phyloP scores from a whole-genome alignment of 192 early-diverging fungal genomes.

The Gonapodya prolifera region DNA sequence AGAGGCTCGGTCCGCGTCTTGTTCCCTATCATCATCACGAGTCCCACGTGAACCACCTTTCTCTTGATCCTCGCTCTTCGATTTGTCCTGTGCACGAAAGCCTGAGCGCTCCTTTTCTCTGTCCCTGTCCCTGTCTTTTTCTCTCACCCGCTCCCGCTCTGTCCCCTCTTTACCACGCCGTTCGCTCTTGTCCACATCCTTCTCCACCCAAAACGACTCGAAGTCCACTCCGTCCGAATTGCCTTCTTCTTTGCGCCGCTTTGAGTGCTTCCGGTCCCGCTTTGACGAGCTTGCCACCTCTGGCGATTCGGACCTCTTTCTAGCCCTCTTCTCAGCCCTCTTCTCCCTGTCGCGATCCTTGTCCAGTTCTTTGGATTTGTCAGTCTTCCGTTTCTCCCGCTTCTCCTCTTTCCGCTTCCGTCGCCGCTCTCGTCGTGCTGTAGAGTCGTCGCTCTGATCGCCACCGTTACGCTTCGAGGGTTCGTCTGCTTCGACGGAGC shows the following conservation, averaged over 20 bases:
- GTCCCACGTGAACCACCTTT: background rate
- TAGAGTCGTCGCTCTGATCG: background rate
- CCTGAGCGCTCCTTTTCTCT: no score
- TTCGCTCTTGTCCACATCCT: background rate
- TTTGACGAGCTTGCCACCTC: background rate
- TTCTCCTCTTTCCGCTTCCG: background rate
- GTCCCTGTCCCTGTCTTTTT: background rate
- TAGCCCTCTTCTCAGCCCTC: background rate
- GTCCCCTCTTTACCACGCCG: background rate
- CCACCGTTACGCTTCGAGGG: background rate
- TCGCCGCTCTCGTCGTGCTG: background rate
- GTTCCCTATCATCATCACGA: background rate
- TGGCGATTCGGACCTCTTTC: background rate
- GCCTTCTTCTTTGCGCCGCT: background rate
- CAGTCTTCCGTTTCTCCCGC: background rate
- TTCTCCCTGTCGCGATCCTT: background rate
- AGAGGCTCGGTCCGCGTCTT: background rate
- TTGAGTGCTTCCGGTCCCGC: background rate
- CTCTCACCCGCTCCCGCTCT: background rate
- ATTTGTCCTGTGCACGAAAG: no score
- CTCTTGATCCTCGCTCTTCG: background rate
- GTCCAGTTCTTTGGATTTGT: background rate
- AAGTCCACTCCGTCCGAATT: background rate
- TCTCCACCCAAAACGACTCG: background rate
- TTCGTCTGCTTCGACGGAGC: background rate